These are phyloP conservation scores for Xylaria sp. DNA, from an alignment of 495 filamentous ascomycete genomes.

Conservation along the genomic window DNA sequence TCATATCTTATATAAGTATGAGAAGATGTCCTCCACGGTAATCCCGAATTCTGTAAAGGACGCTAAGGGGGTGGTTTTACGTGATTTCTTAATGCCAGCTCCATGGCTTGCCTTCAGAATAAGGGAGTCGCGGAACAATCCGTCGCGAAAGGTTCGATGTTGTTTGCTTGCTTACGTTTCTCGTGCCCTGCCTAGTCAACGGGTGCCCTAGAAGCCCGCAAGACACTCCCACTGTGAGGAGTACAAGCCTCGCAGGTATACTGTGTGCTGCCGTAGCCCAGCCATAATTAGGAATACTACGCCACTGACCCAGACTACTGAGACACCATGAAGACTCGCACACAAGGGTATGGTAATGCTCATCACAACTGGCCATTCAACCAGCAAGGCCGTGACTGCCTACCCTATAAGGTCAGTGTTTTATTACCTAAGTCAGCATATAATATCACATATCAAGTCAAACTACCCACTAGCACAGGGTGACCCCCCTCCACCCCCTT, in stretches of 20 bases:
- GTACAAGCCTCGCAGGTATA: slow-evolving; percentile 1
- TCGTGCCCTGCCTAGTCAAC: not conserved
- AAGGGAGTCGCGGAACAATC: not conserved
- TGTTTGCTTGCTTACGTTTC: not conserved
- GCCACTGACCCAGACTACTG: not conserved
- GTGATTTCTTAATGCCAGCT: not conserved
- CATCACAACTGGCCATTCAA: not conserved
- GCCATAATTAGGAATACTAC: not conserved
- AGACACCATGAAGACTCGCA: not conserved
- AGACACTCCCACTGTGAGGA: not conserved
- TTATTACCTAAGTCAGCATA: not conserved
- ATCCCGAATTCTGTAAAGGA: not conserved
- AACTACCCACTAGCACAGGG: not conserved
- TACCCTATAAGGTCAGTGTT: not conserved
- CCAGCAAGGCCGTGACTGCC: not conserved
- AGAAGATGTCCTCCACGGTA: not conserved
- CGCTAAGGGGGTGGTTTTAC: too few relatives aligned
- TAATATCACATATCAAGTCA: not conserved
- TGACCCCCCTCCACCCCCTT: not conserved
- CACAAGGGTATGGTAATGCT: not conserved
- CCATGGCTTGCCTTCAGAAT: not conserved
- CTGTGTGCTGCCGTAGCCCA: slow-evolving; percentile 10
- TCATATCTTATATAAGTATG: not conserved
- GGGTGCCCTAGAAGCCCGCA: not conserved
- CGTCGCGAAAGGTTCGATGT: too few relatives aligned